Evolutionary conservation across 176 grass and related monocot species (phyloP), one percentile per base, ranked within the genome.

Genomic region (Cocos nucifera): DNA sequence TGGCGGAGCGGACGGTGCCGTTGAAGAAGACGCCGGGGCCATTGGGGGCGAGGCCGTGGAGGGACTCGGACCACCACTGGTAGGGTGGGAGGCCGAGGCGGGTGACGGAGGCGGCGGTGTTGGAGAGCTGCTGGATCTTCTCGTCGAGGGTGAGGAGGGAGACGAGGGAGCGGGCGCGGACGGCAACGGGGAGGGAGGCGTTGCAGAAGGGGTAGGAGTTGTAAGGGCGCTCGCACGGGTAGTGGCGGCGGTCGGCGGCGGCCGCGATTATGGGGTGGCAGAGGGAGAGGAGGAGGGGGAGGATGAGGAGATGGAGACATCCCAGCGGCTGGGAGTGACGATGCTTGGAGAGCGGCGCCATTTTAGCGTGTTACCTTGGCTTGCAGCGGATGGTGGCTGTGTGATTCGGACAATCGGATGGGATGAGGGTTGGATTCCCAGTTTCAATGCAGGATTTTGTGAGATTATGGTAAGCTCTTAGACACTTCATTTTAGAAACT

Each of bases 51-150:
- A 97, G 49, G 28, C 93, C 93, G 49, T 97, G 93, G 32, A 97
- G 93, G n/a, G 93, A 84, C 78, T 91, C 93, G 9, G 93, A 91
- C 93, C 93, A 91, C 93, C 92, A 97, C 66, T 97, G 26, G 80
- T 70, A 97, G 4, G 83, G 65, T 29, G 92, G 87, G 15, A 96
- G n/a, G 57, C 80, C 87, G 26, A 96, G 92, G 30, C 87, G 81
- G 23, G 87, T 87, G 15, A 68, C 81, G 6, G 83, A 84, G 19
- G 56, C 81, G 22, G 93, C 84, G 49, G 69, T 69, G 83, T 97
- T 89, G 69, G 84, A 90, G 62, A 91, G 81, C 78, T 97, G 87
- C 50, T 77, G 57, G 85, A 97, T 85, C 75, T 97, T 97, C 83
- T 97, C 84, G 71, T 82, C 84, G 26, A 97, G 84, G 12, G 76